Percentiles rank a stretch among this genome's conserved stretches.
Evolutionary conservation across 768 basidiomycete genomes (phyloP).

Genomic region (Lactarius psammicola): DNA sequence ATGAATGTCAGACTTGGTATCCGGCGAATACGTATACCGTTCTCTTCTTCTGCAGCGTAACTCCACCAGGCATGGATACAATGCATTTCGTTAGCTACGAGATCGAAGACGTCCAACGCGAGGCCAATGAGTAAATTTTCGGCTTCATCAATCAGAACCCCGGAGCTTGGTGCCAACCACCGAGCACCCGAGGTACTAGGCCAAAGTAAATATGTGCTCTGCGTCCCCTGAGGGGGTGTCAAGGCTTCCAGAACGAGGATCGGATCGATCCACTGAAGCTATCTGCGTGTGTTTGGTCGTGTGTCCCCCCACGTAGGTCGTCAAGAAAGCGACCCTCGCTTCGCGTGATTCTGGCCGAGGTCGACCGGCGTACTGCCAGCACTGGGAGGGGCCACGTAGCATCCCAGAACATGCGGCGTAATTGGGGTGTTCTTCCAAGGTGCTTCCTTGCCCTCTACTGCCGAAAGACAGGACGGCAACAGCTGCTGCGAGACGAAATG

Average conservation of each 20-base stretch:
- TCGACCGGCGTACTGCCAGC: slow-evolving; percentile 12
- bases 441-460: slow-evolving; percentile 18
- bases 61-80: slow-evolving; percentile 20
- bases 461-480: slow-evolving; percentile 12
- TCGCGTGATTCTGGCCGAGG: slow-evolving; percentile 15
- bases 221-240: slow-evolving; percentile 7
- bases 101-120: slow-evolving; percentile 17
- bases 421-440: slow-evolving; percentile 17
- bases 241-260: slow-evolving; percentile 15
- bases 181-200: slow-evolving; percentile 12
- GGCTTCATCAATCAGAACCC: slow-evolving; percentile 8
- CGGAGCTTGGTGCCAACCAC: slow-evolving; percentile 20
- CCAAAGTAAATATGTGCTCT: slow-evolving; percentile 6
- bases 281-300: slow-evolving; percentile 6
- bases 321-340: slow-evolving; percentile 5
- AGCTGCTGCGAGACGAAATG: slow-evolving; percentile 1
- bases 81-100: slow-evolving; percentile 18
- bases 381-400: slow-evolving; percentile 24
- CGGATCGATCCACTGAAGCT: slow-evolving; percentile 22
- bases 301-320: slow-evolving; percentile 5
- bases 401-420: slow-evolving; percentile 20
- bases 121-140: slow-evolving; percentile 22
- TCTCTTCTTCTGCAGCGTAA: slow-evolving; percentile 7
- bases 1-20: slow-evolving; percentile 3
- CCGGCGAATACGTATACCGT: slow-evolving; percentile 22